Conservation (phyloP, 164 flowering plant species). For the Vitis riparia region DNA sequence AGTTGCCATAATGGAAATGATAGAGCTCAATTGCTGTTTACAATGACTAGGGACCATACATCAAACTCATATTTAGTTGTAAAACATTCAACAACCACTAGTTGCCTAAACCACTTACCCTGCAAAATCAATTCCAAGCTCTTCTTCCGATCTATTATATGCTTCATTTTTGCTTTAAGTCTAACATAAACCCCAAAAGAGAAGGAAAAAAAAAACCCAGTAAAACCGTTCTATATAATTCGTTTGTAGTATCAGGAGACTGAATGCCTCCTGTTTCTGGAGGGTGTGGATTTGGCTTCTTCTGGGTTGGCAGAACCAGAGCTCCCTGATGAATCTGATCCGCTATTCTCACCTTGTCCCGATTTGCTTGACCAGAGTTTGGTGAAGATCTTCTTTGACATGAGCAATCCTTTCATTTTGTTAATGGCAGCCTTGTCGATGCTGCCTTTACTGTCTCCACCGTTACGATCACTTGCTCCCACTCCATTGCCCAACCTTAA, state of each 20-base stretch:
- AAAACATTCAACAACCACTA: no score
- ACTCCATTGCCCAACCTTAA: conserved; percentile 35
- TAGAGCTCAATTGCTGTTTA: no score
- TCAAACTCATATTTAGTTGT: no score
- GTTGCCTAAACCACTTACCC: background rate
- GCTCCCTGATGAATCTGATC: conserved; percentile 70
- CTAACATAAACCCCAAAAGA: background rate
- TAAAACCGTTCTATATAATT: background rate
- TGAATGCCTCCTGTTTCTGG: conserved; percentile 52
- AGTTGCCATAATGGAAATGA: no score
- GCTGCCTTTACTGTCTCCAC: conserved; percentile 19
- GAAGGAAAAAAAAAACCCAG: background rate
- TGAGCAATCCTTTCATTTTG: conserved; percentile 51
- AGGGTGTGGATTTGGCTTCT: conserved; percentile 52
- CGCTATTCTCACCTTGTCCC: conserved; percentile 48
- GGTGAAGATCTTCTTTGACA: conserved; percentile 55
- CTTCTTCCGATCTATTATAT: conserved; percentile 12
- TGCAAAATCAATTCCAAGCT: background rate
- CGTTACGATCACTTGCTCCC: background rate
- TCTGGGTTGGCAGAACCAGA: conserved; percentile 52
- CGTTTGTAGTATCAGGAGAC: conserved; percentile 31
- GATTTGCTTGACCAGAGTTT: conserved; percentile 60
- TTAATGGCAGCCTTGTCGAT: conserved; percentile 40
- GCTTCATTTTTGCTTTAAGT: conserved; percentile 12
- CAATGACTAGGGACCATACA: no score